Evolutionary conservation across 2,329 filamentous ascomycete genomes (phyloP), one percentile per base, ranked within the genome.

Genomic region (Calonectria crousiana): DNA sequence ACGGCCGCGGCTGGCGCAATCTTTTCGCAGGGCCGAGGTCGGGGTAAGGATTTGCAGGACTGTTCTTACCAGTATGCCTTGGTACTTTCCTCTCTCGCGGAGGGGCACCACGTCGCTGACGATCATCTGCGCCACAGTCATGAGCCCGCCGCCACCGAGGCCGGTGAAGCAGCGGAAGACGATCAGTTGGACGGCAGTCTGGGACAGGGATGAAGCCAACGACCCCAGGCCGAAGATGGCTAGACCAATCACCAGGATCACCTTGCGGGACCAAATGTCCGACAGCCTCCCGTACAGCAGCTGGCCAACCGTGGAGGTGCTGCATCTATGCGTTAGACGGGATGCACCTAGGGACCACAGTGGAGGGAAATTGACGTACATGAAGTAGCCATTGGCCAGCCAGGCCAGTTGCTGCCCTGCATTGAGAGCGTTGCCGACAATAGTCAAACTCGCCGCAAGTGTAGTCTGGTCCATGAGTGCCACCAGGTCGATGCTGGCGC

Each of bases 111-210:
- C 88, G 82, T 96, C 94, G 75, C 91, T 93, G 78, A 95, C 85
- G 73, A 95, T 86, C 47, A 95, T 93, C 69, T 89, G 91, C 11
- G 92, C 91, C 56, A 95, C 91, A 0, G 92, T 92, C 62, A 91
- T 92, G 88, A 95, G 92, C 2, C 93, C 93, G 1, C 92, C 93
- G 14, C 93, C 93, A 26, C 93, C 94, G 70, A 95, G 89, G 62
- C 86, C 85, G 10, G 85, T 86, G 34, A 86, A 83, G 36, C 83
- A 83, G 4, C 86, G 85, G 60, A 87, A 87, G 60, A 86, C 67
- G 11, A 84, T 85, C 28, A 87, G 81, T 62, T 88, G 86, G 0
- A 83, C 30, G 28, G 52, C 52, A 34, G 52, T 56, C 10, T 56
- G 52, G 2, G 52, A 11, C 30, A 56, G 36, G 0, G 86, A 88